Evolutionary conservation across 2,329 filamentous ascomycete species (phyloP).

Genomic region (Thermothelomyces thermophilus): DNA sequence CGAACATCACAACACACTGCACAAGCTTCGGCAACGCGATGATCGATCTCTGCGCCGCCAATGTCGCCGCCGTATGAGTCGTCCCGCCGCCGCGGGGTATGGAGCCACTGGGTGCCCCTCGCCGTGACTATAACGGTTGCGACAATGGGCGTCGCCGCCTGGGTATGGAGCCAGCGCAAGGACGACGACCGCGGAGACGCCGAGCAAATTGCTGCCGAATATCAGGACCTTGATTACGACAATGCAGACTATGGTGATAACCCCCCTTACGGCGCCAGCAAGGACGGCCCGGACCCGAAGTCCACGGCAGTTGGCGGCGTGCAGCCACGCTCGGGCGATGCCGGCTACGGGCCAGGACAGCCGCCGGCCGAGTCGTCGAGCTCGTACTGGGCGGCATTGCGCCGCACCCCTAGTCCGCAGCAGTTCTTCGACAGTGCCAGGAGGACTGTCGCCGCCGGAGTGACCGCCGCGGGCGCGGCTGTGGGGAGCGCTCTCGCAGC

Average conservation of each 20-base stretch:
- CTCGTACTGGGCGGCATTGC: constrained; percentile 65
- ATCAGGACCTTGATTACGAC: constrained; percentile 45
- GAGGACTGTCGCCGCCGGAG: constrained; percentile 71
- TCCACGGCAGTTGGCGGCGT: constrained; percentile 36
- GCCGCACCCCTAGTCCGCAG: constrained; percentile 78
- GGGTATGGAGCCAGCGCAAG: constrained; percentile 87
- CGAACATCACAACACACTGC: neutral
- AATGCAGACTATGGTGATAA: constrained; percentile 44
- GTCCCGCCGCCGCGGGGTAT: constrained; percentile 56
- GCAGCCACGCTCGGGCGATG: constrained; percentile 33
- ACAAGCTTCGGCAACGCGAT: constrained; percentile 29
- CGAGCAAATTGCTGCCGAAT: constrained; percentile 46
- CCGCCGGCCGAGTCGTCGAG: constrained; percentile 25
- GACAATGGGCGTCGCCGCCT: constrained; percentile 77
- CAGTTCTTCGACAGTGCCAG: constrained; percentile 81
- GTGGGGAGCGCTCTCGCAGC: constrained; percentile 76
- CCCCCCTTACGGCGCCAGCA: constrained; percentile 41
- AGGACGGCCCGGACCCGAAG: constrained; percentile 29
- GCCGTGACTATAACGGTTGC: constrained; percentile 81
- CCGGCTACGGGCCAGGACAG: constrained; percentile 38
- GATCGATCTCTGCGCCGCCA: constrained; percentile 34
- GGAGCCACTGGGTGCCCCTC: constrained; percentile 85
- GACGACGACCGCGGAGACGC: constrained; percentile 56
- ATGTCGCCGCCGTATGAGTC: constrained; percentile 60
- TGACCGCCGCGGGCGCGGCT: constrained; percentile 75